Percentiles rank a stretch among this genome's conserved stretches.
Conservation (phyloP, 148 eudicot species). For the Cornus kousa region DNA sequence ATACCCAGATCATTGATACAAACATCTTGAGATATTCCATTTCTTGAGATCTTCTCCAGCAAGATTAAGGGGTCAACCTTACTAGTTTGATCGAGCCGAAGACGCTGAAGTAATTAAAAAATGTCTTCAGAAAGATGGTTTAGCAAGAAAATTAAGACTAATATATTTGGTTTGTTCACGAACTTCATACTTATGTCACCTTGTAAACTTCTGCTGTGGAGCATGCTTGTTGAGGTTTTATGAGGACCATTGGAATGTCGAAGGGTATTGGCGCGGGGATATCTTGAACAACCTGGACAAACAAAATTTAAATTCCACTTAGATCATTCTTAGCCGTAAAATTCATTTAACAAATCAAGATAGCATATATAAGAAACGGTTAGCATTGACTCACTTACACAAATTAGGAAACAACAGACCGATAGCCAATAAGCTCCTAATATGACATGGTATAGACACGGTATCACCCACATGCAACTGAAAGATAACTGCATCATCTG, state of each 20-base stretch:
- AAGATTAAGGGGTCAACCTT: constrained; percentile 68
- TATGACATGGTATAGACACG: background rate
- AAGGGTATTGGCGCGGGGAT: constrained; percentile 66
- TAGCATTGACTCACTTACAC: background rate
- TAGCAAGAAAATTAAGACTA: background rate
- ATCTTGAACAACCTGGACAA: constrained; percentile 66
- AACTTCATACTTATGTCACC: constrained; percentile 35
- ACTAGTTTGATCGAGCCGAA: constrained; percentile 68
- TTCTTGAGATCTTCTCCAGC: constrained; percentile 69
- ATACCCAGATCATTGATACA: constrained; percentile 97
- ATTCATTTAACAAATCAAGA: background rate
- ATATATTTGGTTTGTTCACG: background rate
- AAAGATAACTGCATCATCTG: background rate
- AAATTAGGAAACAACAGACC: background rate
- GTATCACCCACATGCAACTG: background rate
- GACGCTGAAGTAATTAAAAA: constrained; percentile 41
- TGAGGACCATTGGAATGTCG: constrained; percentile 83
- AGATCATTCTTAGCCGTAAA: constrained; percentile 1
- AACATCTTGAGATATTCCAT: constrained; percentile 89
- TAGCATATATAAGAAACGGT: background rate
- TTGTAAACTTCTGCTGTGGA: constrained; percentile 96
- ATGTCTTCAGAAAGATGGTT: constrained; percentile 9
- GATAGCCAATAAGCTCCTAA: background rate
- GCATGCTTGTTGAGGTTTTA: constrained; percentile 89
- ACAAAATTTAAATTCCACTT: background rate